phyloP scores from a whole-genome alignment of 768 basidiomycete genomes.

The Podaxis sp. region DNA sequence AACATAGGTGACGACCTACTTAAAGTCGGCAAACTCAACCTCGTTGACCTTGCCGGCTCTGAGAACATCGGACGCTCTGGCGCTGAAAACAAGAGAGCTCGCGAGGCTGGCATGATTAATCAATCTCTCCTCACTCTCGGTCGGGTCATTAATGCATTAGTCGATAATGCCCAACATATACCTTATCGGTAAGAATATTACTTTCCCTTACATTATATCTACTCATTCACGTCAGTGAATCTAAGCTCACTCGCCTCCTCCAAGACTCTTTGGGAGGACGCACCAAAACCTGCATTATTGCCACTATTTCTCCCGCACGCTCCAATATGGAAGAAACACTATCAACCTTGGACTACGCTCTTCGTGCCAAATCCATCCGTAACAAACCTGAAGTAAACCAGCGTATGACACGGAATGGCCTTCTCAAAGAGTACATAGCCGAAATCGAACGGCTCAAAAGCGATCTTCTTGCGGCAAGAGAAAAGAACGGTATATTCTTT shows the following conservation, averaged over 20 bases:
- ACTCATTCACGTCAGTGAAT: constrained; percentile 59
- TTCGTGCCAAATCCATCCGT: constrained; percentile 91
- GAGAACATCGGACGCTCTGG: constrained; percentile 97
- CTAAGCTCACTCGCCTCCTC: constrained; percentile 93
- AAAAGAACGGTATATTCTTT: constrained; percentile 96
- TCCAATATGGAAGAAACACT: constrained; percentile 96
- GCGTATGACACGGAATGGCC: constrained; percentile 87
- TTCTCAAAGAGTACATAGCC: constrained; percentile 89
- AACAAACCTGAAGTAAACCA: constrained; percentile 97
- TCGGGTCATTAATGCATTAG: constrained; percentile 93
- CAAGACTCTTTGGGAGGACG: constrained; percentile 99
- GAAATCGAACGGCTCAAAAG: constrained; percentile 94
- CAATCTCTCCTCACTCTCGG: constrained; percentile 96
- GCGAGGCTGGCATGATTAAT: constrained; percentile 99
- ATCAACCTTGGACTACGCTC: constrained; percentile 95
- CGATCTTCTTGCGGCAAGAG: constrained; percentile 86
- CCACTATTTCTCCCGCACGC: constrained; percentile 91
- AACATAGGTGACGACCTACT: constrained; percentile 83
- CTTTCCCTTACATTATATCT: neutral
- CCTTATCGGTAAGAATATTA: constrained; percentile 75
- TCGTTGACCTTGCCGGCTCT: constrained; percentile 96
- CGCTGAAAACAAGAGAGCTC: constrained; percentile 90
- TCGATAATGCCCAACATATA: constrained; percentile 88
- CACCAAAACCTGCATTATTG: constrained; percentile 97
- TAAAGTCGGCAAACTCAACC: constrained; percentile 92